phyloP scores from a whole-genome alignment of 495 filamentous ascomycete genomes.

The Daldinia childiae region DNA sequence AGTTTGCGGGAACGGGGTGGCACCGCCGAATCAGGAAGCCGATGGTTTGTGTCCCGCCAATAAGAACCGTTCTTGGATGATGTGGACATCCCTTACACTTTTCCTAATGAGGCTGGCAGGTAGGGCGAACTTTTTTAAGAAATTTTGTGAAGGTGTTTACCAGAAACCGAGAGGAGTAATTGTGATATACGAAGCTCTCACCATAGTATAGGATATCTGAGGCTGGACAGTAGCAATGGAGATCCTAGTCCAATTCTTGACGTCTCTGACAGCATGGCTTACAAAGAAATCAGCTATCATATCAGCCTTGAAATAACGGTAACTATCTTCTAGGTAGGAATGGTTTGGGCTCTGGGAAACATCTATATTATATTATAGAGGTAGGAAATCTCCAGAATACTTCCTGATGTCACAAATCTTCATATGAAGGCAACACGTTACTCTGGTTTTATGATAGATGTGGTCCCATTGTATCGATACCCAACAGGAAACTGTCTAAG shows the following conservation, averaged over 20 bases:
- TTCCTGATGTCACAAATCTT: slow-evolving; percentile 46
- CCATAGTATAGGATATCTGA: slow-evolving; percentile 46
- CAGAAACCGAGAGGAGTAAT: too few relatives aligned
- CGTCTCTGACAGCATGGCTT: slow-evolving; percentile 50
- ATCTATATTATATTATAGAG: slow-evolving; percentile 49
- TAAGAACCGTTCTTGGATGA: too few relatives aligned
- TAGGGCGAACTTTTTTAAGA: too few relatives aligned
- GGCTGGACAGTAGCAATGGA: slow-evolving; percentile 48
- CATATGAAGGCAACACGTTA: slow-evolving; percentile 43
- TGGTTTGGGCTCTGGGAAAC: too few relatives aligned
- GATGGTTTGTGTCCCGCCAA: too few relatives aligned
- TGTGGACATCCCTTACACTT: background rate
- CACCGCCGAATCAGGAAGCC: too few relatives aligned
- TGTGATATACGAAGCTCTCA: slow-evolving; percentile 13
- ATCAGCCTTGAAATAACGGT: slow-evolving; percentile 39
- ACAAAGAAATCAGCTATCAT: slow-evolving; percentile 55
- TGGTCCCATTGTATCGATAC: too few relatives aligned
- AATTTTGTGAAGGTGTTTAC: too few relatives aligned
- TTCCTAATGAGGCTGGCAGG: slow-evolving; percentile 8
- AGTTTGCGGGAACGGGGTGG: too few relatives aligned
- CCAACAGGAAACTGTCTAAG: too few relatives aligned
- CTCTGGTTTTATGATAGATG: too few relatives aligned
- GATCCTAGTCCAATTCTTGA: slow-evolving; percentile 45
- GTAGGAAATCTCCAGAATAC: slow-evolving; percentile 40
- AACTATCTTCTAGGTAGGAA: background rate